A percentile compares a stretch with the other conserved stretches of the same genome.
Evolutionary conservation across 2,329 filamentous ascomycete species (phyloP).

Genomic region (Chlorencoelia australis): DNA sequence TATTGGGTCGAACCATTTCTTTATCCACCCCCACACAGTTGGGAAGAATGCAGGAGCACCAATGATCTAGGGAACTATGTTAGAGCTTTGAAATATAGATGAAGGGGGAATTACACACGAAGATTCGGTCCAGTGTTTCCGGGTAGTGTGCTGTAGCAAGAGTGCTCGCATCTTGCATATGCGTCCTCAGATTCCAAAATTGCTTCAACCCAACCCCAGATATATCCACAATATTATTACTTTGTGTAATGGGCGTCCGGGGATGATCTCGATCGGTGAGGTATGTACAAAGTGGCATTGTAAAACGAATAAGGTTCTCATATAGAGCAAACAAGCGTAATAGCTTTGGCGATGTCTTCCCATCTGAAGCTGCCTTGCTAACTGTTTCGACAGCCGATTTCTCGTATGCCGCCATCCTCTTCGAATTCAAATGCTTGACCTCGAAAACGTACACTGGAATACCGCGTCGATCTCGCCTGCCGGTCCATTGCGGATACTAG

Average conservation of each 20-base stretch:
- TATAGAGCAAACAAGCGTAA: slow-evolving; percentile 86
- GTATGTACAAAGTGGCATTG: slow-evolving; percentile 73
- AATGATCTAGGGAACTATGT: slow-evolving; percentile 48
- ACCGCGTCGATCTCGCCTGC: slow-evolving; percentile 77
- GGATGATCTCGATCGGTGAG: slow-evolving; percentile 61
- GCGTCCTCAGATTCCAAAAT: slow-evolving; percentile 88
- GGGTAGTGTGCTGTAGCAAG: slow-evolving; percentile 91
- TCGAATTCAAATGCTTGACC: slow-evolving; percentile 71
- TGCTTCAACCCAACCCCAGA: slow-evolving; percentile 79
- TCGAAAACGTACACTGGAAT: slow-evolving; percentile 91
- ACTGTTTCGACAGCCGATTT: slow-evolving; percentile 45
- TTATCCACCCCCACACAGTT: slow-evolving; percentile 90
- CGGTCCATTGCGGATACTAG: slow-evolving; percentile 91
- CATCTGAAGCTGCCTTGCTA: slow-evolving; percentile 52
- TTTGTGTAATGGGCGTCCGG: slow-evolving; percentile 80
- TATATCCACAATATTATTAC: slow-evolving; percentile 93
- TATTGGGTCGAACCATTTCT: slow-evolving; percentile 89
- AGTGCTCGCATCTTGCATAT: slow-evolving; percentile 87
- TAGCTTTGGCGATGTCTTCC: slow-evolving; percentile 62
- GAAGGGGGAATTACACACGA: slow-evolving; percentile 28
- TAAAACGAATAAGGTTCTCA: slow-evolving; percentile 83
- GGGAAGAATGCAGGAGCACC: slow-evolving; percentile 86
- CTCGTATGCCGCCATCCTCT: slow-evolving; percentile 72
- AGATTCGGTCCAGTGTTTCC: slow-evolving; percentile 80
- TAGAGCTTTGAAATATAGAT: slow-evolving; percentile 4